Evolutionary conservation across 495 filamentous ascomycete species (phyloP).

Genomic region (Lindgomyces ingoldianus): DNA sequence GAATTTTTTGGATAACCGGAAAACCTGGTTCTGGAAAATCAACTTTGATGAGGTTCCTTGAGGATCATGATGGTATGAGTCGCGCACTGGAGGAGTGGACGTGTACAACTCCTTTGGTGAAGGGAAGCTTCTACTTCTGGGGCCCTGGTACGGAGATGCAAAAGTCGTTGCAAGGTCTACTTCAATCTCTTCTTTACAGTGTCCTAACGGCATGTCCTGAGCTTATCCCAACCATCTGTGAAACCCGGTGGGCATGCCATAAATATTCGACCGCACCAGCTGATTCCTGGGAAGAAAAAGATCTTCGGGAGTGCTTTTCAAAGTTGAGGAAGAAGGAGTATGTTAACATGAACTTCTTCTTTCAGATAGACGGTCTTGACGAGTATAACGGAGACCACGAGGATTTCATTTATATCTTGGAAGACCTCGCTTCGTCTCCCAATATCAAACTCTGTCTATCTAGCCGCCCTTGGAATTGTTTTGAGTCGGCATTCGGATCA

Average conservation of each 20-base stretch:
- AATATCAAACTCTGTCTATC: constrained; percentile 46
- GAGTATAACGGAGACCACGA: constrained; percentile 43
- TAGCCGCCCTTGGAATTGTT: constrained; percentile 44
- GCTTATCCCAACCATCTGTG: background rate
- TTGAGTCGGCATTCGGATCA: constrained; percentile 34
- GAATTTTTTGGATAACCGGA: background rate
- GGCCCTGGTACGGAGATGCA: background rate
- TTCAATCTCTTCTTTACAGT: background rate
- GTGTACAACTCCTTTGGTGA: background rate
- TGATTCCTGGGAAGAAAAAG: background rate
- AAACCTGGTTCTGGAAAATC: constrained; percentile 10
- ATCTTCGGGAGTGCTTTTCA: background rate
- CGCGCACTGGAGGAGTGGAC: background rate
- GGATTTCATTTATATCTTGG: constrained; percentile 37
- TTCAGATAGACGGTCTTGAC: constrained; percentile 47
- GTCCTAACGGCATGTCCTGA: background rate
- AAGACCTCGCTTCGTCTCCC: constrained; percentile 1
- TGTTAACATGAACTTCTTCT: background rate
- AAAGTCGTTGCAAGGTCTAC: background rate
- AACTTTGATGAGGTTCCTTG: constrained; percentile 5
- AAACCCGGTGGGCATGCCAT: background rate
- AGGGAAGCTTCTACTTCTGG: constrained; percentile 7
- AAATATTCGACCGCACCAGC: background rate
- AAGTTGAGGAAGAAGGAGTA: background rate
- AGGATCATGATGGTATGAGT: background rate